Percentiles rank a stretch among this genome's conserved stretches.
phyloP scores from a whole-genome alignment of 2,329 filamentous ascomycete species.

The Aureobasidium sp. region DNA sequence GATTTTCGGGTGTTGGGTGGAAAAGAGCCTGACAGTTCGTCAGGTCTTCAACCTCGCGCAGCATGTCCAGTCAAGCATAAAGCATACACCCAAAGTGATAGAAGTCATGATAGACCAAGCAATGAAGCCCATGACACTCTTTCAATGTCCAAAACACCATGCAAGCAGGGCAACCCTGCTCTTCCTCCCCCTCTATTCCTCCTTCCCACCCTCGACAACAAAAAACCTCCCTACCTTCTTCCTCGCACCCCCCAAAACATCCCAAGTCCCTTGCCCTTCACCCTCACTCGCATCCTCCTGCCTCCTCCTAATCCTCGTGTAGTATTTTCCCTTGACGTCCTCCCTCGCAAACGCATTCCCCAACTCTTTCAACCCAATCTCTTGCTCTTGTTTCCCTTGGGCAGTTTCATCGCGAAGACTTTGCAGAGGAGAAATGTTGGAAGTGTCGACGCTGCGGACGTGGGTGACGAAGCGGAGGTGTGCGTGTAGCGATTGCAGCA shows the following conservation, averaged over 20 bases:
- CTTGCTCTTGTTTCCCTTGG: conserved; percentile 45
- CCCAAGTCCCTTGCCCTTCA: conserved; percentile 51
- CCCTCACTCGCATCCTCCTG: conserved; percentile 31
- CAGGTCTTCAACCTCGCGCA: too few species aligned
- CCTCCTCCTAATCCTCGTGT: conserved; percentile 41
- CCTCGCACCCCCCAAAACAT: conserved; percentile 58
- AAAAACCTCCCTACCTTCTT: conserved; percentile 65
- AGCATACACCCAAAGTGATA: too few species aligned
- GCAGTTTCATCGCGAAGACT: conserved; percentile 74
- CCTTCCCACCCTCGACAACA: conserved; percentile 57
- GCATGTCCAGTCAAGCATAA: too few species aligned
- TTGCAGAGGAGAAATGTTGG: conserved; percentile 61
- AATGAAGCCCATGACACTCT: neutral
- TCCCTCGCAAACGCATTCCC: conserved; percentile 51
- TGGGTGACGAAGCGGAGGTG: conserved; percentile 88
- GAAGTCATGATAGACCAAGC: neutral
- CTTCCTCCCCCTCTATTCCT: neutral
- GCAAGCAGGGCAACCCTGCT: neutral
- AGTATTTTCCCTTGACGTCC: conserved; percentile 46
- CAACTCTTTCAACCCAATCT: conserved; percentile 51
- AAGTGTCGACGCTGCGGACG: conserved; percentile 70
- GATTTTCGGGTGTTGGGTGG: too few species aligned
- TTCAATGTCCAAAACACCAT: neutral
- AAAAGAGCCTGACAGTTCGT: too few species aligned
- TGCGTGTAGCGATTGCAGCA: conserved; percentile 66